Percentiles rank a stretch among this genome's conserved stretches.
These are phyloP conservation scores for Aspergillus sp. DNA, from an alignment of 2,329 filamentous ascomycete species.

Conservation along the genomic window DNA sequence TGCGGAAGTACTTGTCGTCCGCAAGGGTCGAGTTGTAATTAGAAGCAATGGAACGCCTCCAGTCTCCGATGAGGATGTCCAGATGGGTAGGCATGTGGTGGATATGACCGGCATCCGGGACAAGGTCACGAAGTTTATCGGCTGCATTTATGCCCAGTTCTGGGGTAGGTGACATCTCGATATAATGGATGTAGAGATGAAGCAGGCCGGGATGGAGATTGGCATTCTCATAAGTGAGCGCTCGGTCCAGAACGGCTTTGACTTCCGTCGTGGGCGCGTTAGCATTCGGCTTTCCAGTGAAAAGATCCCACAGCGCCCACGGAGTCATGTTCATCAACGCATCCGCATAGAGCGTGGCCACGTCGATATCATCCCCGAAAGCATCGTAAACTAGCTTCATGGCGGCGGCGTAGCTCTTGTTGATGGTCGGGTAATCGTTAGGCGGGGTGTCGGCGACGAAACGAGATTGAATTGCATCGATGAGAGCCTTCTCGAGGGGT, in stretches of 20 bases:
- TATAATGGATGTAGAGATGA: constrained; percentile 74
- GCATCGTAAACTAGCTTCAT: constrained; percentile 58
- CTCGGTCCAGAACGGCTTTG: constrained; percentile 59
- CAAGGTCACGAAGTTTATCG: constrained; percentile 64
- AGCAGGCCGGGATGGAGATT: constrained; percentile 67
- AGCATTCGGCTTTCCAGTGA: constrained; percentile 56
- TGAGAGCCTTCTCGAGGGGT: constrained; percentile 61
- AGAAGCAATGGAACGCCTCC: constrained; percentile 63
- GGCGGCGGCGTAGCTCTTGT: constrained; percentile 60
- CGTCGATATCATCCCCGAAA: constrained; percentile 60
- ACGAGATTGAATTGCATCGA: constrained; percentile 61
- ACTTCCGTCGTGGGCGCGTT: constrained; percentile 60
- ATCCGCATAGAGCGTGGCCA: constrained; percentile 64
- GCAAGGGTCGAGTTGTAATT: constrained; percentile 67
- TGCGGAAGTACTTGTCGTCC: constrained; percentile 65
- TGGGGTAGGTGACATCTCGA: constrained; percentile 71
- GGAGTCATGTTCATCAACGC: constrained; percentile 66
- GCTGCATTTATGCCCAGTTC: constrained; percentile 63
- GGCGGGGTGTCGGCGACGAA: constrained; percentile 58
- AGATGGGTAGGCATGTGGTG: constrained; percentile 77
- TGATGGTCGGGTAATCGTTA: constrained; percentile 55
- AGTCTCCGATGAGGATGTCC: constrained; percentile 71
- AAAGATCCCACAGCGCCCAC: constrained; percentile 64
- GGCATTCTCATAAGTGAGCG: constrained; percentile 51
- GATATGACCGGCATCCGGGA: constrained; percentile 69